Evolutionary conservation across 2,329 filamentous ascomycete species (phyloP), one percentile per base, ranked within the genome.

Genomic region (Verticillium zaregamsianum): DNA sequence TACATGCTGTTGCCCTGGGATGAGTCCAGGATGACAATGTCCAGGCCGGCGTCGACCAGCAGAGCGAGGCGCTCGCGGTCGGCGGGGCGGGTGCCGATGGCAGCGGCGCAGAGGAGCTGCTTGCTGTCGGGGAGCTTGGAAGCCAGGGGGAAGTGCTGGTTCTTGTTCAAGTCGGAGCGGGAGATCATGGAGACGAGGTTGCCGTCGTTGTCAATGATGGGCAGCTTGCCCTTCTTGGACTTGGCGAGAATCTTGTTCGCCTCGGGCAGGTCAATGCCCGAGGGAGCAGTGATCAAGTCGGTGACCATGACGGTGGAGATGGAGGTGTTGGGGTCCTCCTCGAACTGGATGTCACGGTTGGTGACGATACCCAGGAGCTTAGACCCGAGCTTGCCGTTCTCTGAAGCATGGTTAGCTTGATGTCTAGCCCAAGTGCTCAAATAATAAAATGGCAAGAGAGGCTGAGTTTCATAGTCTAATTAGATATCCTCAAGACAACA

Each of bases 1-100:
- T 94, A 99, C 83, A 98, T 93, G 79, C 90, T 95, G 86, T 98
- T 98, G 68, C 95, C 95, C 81, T 99, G 95, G 73, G 91, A 96
- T 79, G 91, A 95, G 83, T 99, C 95, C 59, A 99, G 86, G 70
- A 99, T 84, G 68, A 97, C 93, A 74, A 99, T 91, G 72, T 99
- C 95, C 59, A 99, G 86, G 65, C 95, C 95, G 69, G 95, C 95
- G 62, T 97, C 94, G 49, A 96, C 93, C 56, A 99, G 88, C 77
- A 92, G 90, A 78, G 90, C 82, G 54, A 99, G 85, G 68, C 95
- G 89, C 62, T 82, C 77, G 83, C 96, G 97, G 78, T 99, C 95
- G 77, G 96, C 92, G 57, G 93, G 92, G 35, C 95, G 89, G 55
- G 95, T 99, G 68, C 96, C 96, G 73, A 99, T 96, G 65, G 95